Conservation (phyloP, 2,329 filamentous ascomycete species). For the Hymenoscyphus salicellus region DNA sequence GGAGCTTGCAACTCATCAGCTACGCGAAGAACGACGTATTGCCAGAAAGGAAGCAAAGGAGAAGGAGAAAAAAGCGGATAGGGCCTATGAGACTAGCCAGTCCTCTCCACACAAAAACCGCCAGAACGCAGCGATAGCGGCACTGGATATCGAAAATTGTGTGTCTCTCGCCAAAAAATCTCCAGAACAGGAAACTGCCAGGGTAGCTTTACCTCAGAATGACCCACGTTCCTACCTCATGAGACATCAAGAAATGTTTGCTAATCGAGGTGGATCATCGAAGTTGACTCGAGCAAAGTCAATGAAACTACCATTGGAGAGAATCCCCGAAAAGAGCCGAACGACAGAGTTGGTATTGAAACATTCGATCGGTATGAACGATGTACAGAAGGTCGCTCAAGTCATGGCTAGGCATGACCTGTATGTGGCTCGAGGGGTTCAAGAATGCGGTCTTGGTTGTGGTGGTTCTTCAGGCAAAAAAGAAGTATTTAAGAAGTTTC, state of each 20-base stretch:
- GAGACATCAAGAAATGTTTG: conserved; percentile 28
- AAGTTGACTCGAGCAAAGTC: conserved; percentile 30
- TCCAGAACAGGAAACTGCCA: conserved; percentile 14
- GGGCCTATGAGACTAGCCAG: neutral
- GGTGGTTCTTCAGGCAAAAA: conserved; percentile 9
- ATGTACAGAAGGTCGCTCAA: conserved; percentile 12
- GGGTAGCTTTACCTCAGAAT: conserved; percentile 28
- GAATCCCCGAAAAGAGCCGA: conserved; percentile 24
- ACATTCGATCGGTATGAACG: conserved; percentile 13
- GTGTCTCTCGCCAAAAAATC: neutral
- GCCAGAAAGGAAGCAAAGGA: conserved; percentile 14
- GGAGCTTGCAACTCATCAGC: conserved; percentile 30
- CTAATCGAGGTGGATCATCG: conserved; percentile 10
- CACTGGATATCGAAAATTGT: conserved; percentile 17
- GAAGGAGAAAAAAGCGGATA: conserved; percentile 4
- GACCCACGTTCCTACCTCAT: conserved; percentile 36
- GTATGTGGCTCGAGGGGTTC: conserved; percentile 24
- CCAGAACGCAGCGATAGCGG: conserved; percentile 31
- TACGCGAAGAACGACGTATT: conserved; percentile 28
- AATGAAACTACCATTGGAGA: conserved; percentile 31
- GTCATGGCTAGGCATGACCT: conserved; percentile 19
- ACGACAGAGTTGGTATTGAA: conserved; percentile 25
- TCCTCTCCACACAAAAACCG: conserved; percentile 34
- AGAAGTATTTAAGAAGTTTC: conserved; percentile 15
- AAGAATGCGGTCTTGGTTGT: conserved; percentile 22